Evolutionary conservation across 805 yeast genomes (phyloP), one percentile per base, ranked within the genome.

Genomic region (Hemisphaericaspora nanyangensis): DNA sequence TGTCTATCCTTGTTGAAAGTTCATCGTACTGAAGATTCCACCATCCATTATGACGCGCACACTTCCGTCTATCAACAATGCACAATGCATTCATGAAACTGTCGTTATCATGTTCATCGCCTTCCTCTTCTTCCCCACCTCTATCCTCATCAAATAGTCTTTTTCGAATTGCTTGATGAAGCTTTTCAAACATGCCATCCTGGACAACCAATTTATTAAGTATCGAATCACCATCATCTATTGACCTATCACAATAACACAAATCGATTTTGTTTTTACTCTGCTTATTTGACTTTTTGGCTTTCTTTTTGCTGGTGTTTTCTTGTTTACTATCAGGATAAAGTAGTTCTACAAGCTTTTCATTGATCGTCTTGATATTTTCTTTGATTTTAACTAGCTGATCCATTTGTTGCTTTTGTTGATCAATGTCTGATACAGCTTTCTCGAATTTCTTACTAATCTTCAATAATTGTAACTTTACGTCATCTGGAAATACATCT

Each of bases 21-120:
- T 61, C 64, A 44, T 69, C 74, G 19, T 52, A 50, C 6, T 58
- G 41, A 31, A 69, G 54, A 38, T 57, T 61, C 54, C 61, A 60
- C 80, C 81, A 76, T 1, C 76, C 74, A 34, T 60, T 65, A 46
- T 81, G 88, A 34, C 74, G 70, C 3, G 52, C 52, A 52, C 88
- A 81, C 47, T 77, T 79, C 38, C 72, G 65, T 43, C 72, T 73
- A 35, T 80, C 85, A 7, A 62, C 54, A 6, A 78, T 51, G 48
- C 87, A 81, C 1, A 75, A 35, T 7, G 42, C 18, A 19, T 47
- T 48, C 5, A 46, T 17, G 36, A 43, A 42, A 52, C 47, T 38
- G 11, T 17, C 33, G 12, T 28, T 13, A 7, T 31, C 40, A 6
- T 20, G 18, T 17, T 37, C 24, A 5, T 29, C 30, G 13, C 31